These are phyloP conservation scores for Coemansia sp. DNA, from an alignment of 192 early-diverging fungal species.

Conservation along the genomic window DNA sequence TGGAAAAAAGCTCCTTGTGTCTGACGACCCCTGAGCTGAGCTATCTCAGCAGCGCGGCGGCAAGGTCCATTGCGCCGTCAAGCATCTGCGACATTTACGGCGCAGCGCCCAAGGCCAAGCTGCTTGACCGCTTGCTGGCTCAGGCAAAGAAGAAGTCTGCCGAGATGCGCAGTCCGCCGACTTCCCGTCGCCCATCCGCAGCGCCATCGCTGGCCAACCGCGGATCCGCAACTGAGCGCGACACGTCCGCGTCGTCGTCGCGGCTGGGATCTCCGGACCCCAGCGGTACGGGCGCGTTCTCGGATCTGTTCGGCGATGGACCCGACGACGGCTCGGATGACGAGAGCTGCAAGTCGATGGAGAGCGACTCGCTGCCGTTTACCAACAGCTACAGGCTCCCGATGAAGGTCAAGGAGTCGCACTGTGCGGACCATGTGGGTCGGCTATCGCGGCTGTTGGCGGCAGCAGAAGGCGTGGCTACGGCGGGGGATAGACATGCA, in stretches of 20 bases:
- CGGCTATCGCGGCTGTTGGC: conserved; percentile 29
- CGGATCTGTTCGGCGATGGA: conserved; percentile 27
- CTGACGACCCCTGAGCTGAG: conserved; percentile 12
- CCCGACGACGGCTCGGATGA: conserved; percentile 2
- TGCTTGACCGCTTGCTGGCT: conserved; percentile 9
- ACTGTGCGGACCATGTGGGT: conserved; percentile 31
- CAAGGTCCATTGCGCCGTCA: conserved; percentile 15
- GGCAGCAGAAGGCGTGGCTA: conserved; percentile 7
- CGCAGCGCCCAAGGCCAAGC: neutral
- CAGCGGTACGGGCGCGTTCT: neutral
- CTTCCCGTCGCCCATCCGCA: conserved; percentile 14
- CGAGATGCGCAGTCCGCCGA: conserved; percentile 1
- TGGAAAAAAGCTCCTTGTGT: conserved; percentile 17
- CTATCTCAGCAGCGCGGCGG: conserved; percentile 23
- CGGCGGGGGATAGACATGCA: neutral
- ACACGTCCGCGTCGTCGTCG: conserved; percentile 18
- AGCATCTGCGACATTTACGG: conserved; percentile 32
- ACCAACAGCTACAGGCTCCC: conserved; percentile 6
- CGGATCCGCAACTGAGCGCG: neutral
- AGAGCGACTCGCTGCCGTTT: neutral
- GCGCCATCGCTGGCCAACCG: neutral
- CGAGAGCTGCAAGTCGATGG: neutral
- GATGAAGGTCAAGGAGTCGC: conserved; percentile 17
- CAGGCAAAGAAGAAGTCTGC: conserved; percentile 9
- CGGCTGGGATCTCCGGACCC: conserved; percentile 19